phyloP scores from a whole-genome alignment of 805 yeast species.

The Torulaspora delbrueckii region DNA sequence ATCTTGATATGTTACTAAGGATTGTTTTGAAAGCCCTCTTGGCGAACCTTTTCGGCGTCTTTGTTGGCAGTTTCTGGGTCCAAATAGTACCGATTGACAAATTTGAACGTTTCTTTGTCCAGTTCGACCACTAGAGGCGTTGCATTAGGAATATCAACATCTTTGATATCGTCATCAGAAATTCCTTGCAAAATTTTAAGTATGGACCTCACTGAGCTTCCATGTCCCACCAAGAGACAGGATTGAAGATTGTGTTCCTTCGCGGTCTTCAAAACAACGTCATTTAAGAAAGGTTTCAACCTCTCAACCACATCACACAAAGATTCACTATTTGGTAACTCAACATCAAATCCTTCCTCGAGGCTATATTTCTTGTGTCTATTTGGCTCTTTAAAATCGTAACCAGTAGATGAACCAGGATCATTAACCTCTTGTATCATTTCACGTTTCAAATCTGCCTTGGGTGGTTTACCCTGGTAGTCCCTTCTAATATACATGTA shows the following conservation, averaged over 20 bases:
- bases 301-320: conserved; percentile 66
- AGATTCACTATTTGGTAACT: conserved; percentile 67
- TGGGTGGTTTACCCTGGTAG: conserved; percentile 66
- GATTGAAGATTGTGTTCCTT: conserved; percentile 48
- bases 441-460: conserved; percentile 33
- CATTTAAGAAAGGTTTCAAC: conserved; percentile 54
- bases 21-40: conserved; percentile 54
- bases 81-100: conserved; percentile 56
- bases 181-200: conserved; percentile 63
- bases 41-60: conserved; percentile 75
- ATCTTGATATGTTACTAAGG: conserved; percentile 14
- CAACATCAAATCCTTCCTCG: conserved; percentile 38
- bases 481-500: conserved; percentile 80
- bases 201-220: conserved; percentile 73
- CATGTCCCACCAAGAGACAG: conserved; percentile 72
- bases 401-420: conserved; percentile 31
- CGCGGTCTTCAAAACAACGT: conserved; percentile 43
- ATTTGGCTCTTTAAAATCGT: conserved; percentile 37
- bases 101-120: conserved; percentile 42
- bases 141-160: conserved; percentile 77
- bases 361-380: conserved; percentile 31
- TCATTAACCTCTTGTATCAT: conserved; percentile 39
- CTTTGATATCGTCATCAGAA: conserved; percentile 63
- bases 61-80: conserved; percentile 77
- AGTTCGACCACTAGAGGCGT: conserved; percentile 70